Evolutionary conservation across 345 rosid genomes (phyloP).

Genomic region (Brassica rapa): DNA sequence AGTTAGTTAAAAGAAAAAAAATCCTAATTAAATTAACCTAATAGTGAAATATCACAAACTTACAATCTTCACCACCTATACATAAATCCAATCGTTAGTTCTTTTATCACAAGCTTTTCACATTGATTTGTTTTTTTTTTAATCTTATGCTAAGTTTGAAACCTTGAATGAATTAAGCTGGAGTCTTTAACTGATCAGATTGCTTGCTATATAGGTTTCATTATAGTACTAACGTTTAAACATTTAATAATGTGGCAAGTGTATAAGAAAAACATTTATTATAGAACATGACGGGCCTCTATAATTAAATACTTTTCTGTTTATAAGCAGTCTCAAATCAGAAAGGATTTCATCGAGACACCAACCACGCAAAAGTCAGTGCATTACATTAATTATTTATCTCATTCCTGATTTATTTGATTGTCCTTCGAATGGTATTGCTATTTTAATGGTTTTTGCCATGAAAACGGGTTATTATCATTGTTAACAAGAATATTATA

Average conservation of each 20-base stretch:
- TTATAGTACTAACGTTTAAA: not conserved
- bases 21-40: not conserved
- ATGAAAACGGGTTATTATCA: not conserved
- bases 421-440: not conserved
- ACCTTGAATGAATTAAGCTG: constrained; percentile 1
- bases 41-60: not conserved
- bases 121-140: no score
- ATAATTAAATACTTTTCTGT: constrained; percentile 6
- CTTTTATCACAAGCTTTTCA: not conserved
- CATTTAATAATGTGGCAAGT: constrained; percentile 12
- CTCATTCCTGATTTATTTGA: not conserved
- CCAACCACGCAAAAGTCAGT: constrained; percentile 22
- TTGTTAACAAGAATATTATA: not conserved
- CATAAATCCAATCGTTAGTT: constrained; percentile 8
- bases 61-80: not conserved
- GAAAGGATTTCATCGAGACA: constrained; percentile 22
- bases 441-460: not conserved
- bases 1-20: not conserved
- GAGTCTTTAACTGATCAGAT: not conserved
- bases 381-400: not conserved
- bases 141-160: not conserved
- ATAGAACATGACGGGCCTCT: constrained; percentile 29
- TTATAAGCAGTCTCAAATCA: not conserved
- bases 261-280: constrained; percentile 19
- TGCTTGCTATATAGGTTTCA: constrained; percentile 8